These are phyloP conservation scores for Colletotrichum tofieldiae DNA, from an alignment of 2,329 filamentous ascomycete species.

Conservation along the genomic window DNA sequence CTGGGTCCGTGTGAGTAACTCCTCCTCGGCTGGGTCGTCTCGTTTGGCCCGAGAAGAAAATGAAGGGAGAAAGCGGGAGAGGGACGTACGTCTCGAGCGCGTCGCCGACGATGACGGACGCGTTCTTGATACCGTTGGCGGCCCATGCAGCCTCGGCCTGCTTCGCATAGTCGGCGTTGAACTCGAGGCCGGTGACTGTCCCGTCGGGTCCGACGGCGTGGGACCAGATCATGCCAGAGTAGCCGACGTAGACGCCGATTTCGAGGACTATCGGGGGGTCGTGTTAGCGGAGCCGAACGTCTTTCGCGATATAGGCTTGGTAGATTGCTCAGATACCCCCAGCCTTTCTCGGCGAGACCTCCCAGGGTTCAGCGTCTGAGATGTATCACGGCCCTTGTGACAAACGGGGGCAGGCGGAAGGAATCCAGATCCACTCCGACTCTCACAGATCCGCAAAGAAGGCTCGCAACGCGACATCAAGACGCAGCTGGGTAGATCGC, in stretches of 20 bases:
- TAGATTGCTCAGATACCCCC: neutral
- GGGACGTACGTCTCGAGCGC: conserved; percentile 61
- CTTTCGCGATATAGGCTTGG: neutral
- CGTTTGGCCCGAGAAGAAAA: neutral
- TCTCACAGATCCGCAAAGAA: neutral
- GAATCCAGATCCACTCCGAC: neutral
- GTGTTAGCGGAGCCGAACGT: neutral
- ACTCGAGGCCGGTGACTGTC: conserved; percentile 63
- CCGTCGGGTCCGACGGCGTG: conserved; percentile 61
- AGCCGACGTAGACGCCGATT: conserved; percentile 65
- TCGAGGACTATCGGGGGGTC: conserved; percentile 58
- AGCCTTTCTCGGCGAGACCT: neutral
- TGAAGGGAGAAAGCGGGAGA: neutral
- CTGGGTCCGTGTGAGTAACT: conserved; percentile 44
- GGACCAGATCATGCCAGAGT: conserved; percentile 65
- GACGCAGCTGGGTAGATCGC: neutral
- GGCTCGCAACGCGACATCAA: neutral
- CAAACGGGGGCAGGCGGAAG: neutral
- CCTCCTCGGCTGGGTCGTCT: neutral
- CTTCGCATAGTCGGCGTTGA: conserved; percentile 59
- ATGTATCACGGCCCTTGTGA: too few species aligned
- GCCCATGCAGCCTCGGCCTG: conserved; percentile 57
- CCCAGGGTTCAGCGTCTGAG: neutral
- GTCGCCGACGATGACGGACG: conserved; percentile 64
- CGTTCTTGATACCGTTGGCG: conserved; percentile 59